phyloP scores from a whole-genome alignment of 164 flowering plant species.

The Taxillus chinensis region DNA sequence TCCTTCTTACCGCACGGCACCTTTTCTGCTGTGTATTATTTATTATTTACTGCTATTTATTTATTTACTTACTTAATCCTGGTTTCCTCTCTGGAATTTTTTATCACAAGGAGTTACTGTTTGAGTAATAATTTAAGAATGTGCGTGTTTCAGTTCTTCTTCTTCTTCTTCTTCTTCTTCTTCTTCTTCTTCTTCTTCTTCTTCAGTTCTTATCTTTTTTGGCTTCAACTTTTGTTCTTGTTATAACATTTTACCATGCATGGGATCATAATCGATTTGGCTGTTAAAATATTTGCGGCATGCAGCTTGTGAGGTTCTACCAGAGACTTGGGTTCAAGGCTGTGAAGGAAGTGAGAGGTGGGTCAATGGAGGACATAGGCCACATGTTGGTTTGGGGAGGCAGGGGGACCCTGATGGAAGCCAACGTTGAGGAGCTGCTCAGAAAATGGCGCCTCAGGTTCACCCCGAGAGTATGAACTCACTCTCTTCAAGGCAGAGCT shows the following conservation, averaged over 20 bases:
- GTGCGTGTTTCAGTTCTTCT: too few species aligned
- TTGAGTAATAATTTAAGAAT: too few species aligned
- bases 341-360: slow-evolving; percentile 66
- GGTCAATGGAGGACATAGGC: slow-evolving; percentile 43
- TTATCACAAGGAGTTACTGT: neutral
- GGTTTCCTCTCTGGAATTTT: neutral
- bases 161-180: too few species aligned
- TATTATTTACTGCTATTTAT: neutral
- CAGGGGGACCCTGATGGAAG: slow-evolving; percentile 78
- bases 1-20: too few species aligned
- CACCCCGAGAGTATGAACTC: slow-evolving; percentile 10
- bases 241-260: neutral
- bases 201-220: neutral
- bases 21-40: neutral
- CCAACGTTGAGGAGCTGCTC: slow-evolving; percentile 52
- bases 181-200: too few species aligned
- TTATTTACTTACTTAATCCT: neutral
- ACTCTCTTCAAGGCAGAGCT: too few species aligned
- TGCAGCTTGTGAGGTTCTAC: slow-evolving; percentile 79
- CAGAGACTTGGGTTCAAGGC: slow-evolving; percentile 67
- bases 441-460: slow-evolving; percentile 67
- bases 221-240: neutral
- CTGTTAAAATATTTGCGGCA: too few species aligned
- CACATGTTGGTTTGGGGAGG: slow-evolving; percentile 91
- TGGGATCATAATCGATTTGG: neutral